A percentile compares a stretch with the other conserved stretches of the same genome.
Conservation (phyloP, 805 yeast genomes). For the Zygotorulaspora chibaensis region DNA sequence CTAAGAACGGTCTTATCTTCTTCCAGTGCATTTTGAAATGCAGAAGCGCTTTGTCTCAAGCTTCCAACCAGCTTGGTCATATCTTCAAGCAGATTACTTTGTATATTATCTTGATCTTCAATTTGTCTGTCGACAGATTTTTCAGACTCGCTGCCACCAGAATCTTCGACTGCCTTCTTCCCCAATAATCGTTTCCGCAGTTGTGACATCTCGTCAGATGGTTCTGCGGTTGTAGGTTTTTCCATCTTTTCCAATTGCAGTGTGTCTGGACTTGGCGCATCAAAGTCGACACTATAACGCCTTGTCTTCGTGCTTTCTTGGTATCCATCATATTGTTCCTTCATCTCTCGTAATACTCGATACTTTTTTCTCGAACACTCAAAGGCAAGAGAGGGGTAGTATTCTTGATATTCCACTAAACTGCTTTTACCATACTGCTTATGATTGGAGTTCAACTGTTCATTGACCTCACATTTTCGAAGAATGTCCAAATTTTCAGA, state of each 20-base stretch:
- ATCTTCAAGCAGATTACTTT: constrained; percentile 37
- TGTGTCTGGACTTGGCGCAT: constrained; percentile 10
- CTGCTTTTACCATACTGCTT: constrained; percentile 1
- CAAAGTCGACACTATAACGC: constrained; percentile 33
- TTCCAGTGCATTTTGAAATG: constrained; percentile 38
- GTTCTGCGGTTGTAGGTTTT: neutral
- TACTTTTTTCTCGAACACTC: constrained; percentile 10
- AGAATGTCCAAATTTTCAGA: constrained; percentile 19
- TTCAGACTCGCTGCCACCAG: constrained; percentile 1
- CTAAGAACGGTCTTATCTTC: constrained; percentile 38
- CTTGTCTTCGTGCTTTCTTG: constrained; percentile 19
- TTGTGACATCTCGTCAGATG: constrained; percentile 29
- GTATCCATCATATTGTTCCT: constrained; percentile 15
- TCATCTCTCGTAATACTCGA: constrained; percentile 6
- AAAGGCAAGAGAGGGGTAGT: constrained; percentile 13
- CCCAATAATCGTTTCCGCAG: constrained; percentile 34
- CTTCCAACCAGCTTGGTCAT: constrained; percentile 38
- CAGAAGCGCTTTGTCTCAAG: constrained; percentile 39
- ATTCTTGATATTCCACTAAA: constrained; percentile 12
- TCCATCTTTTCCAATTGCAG: neutral
- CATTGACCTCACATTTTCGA: constrained; percentile 13
- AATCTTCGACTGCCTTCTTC: constrained; percentile 7
- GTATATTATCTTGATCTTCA: constrained; percentile 36
- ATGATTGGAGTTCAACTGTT: constrained; percentile 7
- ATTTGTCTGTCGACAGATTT: constrained; percentile 35